phyloP scores from a whole-genome alignment of 2,329 filamentous ascomycete species.

The Aspergillus latus region DNA sequence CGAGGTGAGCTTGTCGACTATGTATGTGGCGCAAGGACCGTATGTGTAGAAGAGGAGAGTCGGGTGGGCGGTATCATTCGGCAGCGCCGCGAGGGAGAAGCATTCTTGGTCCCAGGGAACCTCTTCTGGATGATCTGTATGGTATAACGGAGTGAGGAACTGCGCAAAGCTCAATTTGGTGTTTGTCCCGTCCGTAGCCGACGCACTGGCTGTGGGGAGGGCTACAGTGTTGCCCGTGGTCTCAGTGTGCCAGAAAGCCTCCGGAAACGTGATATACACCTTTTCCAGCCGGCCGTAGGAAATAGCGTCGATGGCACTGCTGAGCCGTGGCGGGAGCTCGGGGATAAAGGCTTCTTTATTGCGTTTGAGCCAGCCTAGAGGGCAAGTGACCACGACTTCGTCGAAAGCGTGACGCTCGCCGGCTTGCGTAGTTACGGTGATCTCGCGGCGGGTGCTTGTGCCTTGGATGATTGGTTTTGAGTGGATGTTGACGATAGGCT shows the following conservation, averaged over 20 bases:
- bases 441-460: slow-evolving; percentile 34
- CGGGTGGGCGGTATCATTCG: slow-evolving; percentile 62
- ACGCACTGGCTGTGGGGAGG: background rate
- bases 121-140: slow-evolving; percentile 57
- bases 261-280: slow-evolving; percentile 66
- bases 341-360: slow-evolving; percentile 49
- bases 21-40: slow-evolving; percentile 43
- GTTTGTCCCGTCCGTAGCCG: background rate
- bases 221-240: background rate
- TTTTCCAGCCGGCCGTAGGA: slow-evolving; percentile 51
- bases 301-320: slow-evolving; percentile 48
- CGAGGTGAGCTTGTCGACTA: slow-evolving; percentile 28
- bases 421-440: slow-evolving; percentile 44
- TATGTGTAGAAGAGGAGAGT: slow-evolving; percentile 75
- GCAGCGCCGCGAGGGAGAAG: slow-evolving; percentile 72
- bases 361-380: slow-evolving; percentile 55
- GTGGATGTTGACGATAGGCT: slow-evolving; percentile 44
- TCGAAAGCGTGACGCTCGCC: slow-evolving; percentile 46
- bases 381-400: slow-evolving; percentile 54
- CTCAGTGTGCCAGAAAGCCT: slow-evolving; percentile 69
- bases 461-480: slow-evolving; percentile 22
- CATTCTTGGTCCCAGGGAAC: slow-evolving; percentile 71
- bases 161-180: slow-evolving; percentile 65
- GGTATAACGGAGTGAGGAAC: slow-evolving; percentile 72
- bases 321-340: slow-evolving; percentile 43